These are phyloP conservation scores for Corymbia maculata DNA, from an alignment of 345 rosid species.

Conservation along the genomic window DNA sequence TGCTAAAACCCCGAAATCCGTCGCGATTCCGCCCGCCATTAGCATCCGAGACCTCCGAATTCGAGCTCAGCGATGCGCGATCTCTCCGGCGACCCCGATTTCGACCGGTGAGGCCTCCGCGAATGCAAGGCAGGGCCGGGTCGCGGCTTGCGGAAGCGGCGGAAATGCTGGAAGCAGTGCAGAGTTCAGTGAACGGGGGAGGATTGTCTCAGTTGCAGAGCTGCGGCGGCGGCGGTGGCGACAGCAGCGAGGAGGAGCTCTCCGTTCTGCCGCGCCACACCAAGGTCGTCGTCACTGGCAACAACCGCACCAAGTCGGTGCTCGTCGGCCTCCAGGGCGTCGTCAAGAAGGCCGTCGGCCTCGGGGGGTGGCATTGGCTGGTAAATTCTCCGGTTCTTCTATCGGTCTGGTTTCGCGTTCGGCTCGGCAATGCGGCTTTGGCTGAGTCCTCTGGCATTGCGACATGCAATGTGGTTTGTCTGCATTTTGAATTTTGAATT, in stretches of 20 bases:
- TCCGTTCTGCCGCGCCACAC: conserved; percentile 93
- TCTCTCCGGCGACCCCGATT: not conserved
- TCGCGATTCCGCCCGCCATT: not conserved
- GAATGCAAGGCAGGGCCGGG: not conserved
- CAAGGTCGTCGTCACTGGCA: conserved; percentile 90
- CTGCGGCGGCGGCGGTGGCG: conserved; percentile 13
- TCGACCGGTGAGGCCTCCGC: not conserved
- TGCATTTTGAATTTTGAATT: not conserved
- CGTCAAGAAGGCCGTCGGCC: conserved; percentile 93
- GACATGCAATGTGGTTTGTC: not conserved
- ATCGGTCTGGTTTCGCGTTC: not conserved
- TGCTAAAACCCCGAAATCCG: not conserved
- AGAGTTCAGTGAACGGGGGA: conserved; percentile 61
- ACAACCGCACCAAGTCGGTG: conserved; percentile 95
- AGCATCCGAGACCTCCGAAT: not conserved
- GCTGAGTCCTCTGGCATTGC: not conserved
- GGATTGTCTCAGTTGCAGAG: conserved; percentile 56
- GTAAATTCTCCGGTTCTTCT: conserved; percentile 13
- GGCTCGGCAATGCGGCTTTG: not conserved
- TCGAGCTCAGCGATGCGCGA: conserved; percentile 1
- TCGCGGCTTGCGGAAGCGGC: not conserved
- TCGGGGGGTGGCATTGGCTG: conserved; percentile 99
- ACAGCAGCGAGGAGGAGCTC: conserved; percentile 86
- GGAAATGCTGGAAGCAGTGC: conserved; percentile 57
- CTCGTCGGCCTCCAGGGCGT: conserved; percentile 95